Percentiles rank a stretch among this genome's conserved stretches.
Evolutionary conservation across 305 asterid species (phyloP).

Genomic region (Fraxinus angustifolia): DNA sequence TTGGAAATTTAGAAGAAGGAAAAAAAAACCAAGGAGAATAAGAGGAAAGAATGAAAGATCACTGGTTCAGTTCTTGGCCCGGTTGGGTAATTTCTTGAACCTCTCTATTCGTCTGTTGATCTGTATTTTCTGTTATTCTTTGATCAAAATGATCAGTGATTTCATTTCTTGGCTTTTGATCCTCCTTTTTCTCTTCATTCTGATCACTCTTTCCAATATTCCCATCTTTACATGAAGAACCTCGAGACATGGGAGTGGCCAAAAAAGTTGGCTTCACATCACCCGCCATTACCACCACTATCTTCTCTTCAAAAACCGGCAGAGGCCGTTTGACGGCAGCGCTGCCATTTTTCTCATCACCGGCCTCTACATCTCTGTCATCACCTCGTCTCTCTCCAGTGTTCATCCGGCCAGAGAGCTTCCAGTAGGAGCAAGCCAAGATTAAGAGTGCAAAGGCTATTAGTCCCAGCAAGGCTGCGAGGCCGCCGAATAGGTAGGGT

Average conservation of each 20-base stretch:
- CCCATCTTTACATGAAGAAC: conserved; percentile 20
- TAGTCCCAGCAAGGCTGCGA: conserved; percentile 64
- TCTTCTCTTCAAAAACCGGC: conserved; percentile 53
- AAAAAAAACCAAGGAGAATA: neutral
- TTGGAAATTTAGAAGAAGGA: neutral
- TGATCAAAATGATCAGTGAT: neutral
- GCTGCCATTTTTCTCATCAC: conserved; percentile 18
- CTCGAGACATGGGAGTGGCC: conserved; percentile 43
- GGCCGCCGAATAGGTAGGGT: conserved; percentile 70
- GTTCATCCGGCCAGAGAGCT: conserved; percentile 30
- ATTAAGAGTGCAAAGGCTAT: conserved; percentile 63
- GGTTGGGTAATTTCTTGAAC: conserved; percentile 15
- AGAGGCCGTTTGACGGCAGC: conserved; percentile 29
- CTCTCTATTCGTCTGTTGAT: neutral
- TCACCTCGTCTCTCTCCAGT: conserved; percentile 18
- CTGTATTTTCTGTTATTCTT: conserved; percentile 18
- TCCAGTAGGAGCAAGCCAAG: conserved; percentile 74
- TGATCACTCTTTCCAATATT: conserved; percentile 3
- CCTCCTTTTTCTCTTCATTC: conserved; percentile 17
- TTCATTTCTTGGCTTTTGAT: conserved; percentile 17
- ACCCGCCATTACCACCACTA: conserved; percentile 66
- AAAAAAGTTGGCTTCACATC: conserved; percentile 54
- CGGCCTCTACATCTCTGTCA: neutral
- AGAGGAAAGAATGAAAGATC: neutral
- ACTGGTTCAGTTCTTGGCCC: conserved; percentile 29